Conservation (phyloP, 2,329 filamentous ascomycete species). For the Plectosphaerella sp. region DNA sequence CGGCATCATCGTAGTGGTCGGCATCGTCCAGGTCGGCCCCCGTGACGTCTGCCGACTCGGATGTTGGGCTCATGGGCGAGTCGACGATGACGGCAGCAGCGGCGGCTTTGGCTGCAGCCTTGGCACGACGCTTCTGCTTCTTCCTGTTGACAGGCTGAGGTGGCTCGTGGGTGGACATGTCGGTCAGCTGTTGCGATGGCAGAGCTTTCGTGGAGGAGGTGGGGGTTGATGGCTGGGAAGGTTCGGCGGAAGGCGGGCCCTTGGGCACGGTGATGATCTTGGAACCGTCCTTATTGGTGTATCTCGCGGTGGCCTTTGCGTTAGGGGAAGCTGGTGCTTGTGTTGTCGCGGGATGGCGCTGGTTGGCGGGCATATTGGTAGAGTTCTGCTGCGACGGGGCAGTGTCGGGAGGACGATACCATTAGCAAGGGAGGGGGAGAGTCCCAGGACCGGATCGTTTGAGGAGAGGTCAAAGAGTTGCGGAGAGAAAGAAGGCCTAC, state of each 20-base stretch:
- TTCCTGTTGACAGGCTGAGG: constrained; percentile 72
- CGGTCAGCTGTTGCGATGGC: constrained; percentile 12
- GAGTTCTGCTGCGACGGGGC: constrained; percentile 24
- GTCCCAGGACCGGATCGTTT: constrained; percentile 2
- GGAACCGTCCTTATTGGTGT: constrained; percentile 64
- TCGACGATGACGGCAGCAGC: constrained; percentile 22
- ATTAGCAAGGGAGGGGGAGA: constrained; percentile 24
- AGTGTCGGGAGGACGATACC: constrained; percentile 27
- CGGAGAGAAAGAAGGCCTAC: neutral
- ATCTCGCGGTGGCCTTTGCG: constrained; percentile 52
- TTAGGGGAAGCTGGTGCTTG: constrained; percentile 48
- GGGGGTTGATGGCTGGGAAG: constrained; percentile 49
- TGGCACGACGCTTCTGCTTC: constrained; percentile 90
- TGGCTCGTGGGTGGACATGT: constrained; percentile 18
- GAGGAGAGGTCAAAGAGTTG: neutral
- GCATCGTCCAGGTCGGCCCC: constrained; percentile 41
- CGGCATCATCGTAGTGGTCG: constrained; percentile 42
- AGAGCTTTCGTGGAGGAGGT: constrained; percentile 32
- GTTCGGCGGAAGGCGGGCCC: constrained; percentile 42
- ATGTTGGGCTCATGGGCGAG: neutral
- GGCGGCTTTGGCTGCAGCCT: constrained; percentile 68
- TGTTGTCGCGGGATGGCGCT: constrained; percentile 41
- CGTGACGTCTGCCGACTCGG: constrained; percentile 16
- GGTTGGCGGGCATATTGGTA: constrained; percentile 45
- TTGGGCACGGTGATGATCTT: constrained; percentile 66